These are phyloP conservation scores for Saccharomyces hybrid DNA, from an alignment of 1,139 yeast genomes.

Conservation along the genomic window DNA sequence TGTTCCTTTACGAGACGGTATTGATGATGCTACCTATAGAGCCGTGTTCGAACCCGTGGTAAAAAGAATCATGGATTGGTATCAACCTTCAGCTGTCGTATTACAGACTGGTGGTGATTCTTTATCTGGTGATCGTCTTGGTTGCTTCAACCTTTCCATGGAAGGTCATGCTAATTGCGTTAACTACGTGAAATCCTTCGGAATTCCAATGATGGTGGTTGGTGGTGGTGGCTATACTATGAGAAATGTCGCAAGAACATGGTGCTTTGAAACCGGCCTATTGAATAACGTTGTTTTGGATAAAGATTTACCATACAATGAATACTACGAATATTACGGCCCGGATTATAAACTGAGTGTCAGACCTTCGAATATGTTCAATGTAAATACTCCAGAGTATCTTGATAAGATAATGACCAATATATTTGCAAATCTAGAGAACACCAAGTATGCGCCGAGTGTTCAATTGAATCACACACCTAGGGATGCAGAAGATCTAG, in stretches of 20 bases:
- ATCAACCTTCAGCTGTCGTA: slow-evolving; percentile 87
- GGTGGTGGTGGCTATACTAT: slow-evolving; percentile 99
- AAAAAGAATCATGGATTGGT: slow-evolving; percentile 78
- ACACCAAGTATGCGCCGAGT: slow-evolving; percentile 90
- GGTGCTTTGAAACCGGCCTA: slow-evolving; percentile 92
- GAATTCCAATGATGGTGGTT: slow-evolving; percentile 80
- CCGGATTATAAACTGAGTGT: slow-evolving; percentile 93
- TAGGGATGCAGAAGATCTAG: slow-evolving; percentile 71
- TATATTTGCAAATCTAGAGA: slow-evolving; percentile 69
- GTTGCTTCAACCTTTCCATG: slow-evolving; percentile 88
- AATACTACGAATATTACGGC: slow-evolving; percentile 93
- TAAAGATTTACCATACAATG: slow-evolving; percentile 85
- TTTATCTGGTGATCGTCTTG: slow-evolving; percentile 80
- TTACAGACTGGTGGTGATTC: slow-evolving; percentile 94
- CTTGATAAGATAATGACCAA: slow-evolving; percentile 75
- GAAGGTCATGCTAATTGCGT: slow-evolving; percentile 95
- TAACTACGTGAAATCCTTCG: slow-evolving; percentile 76
- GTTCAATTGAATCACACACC: slow-evolving; percentile 92
- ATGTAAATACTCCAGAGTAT: slow-evolving; percentile 90
- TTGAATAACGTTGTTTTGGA: slow-evolving; percentile 73
- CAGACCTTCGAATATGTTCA: slow-evolving; percentile 92
- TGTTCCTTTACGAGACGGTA: slow-evolving; percentile 87
- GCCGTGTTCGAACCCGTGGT: slow-evolving; percentile 83
- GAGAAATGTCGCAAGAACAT: slow-evolving; percentile 91
- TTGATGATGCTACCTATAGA: slow-evolving; percentile 81